A percentile compares a stretch with the other conserved stretches of the same genome.
phyloP scores from a whole-genome alignment of 768 basidiomycete species.

The Boletus huronensis region DNA sequence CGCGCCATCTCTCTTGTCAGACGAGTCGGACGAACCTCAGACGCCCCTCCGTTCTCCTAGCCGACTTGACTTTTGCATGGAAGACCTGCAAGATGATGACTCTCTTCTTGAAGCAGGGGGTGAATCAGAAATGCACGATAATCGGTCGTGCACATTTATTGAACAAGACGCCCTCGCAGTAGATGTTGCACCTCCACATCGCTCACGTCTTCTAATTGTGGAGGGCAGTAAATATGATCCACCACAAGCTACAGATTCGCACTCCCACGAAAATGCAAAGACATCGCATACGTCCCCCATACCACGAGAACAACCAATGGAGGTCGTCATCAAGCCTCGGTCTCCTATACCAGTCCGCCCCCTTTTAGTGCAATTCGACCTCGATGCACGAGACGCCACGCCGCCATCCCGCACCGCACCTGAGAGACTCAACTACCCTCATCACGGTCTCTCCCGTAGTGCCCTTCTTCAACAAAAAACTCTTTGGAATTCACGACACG shows the following conservation, averaged over 20 bases:
- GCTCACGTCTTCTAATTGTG: background rate
- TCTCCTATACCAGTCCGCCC: constrained; percentile 25
- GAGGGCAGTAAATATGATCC: background rate
- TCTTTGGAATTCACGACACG: constrained; percentile 58
- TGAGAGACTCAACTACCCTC: constrained; percentile 43
- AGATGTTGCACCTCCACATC: background rate
- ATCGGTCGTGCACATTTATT: background rate
- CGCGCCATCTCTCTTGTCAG: background rate
- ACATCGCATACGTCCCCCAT: constrained; percentile 6
- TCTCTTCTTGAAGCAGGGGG: background rate
- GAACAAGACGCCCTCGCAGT: constrained; percentile 10
- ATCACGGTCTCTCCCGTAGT: constrained; percentile 63
- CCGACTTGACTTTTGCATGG: constrained; percentile 41
- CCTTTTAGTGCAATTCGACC: constrained; percentile 2
- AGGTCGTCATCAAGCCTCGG: constrained; percentile 14
- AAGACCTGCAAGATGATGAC: background rate
- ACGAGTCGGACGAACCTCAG: constrained; percentile 13
- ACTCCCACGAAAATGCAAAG: constrained; percentile 13
- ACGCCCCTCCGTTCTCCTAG: constrained; percentile 45
- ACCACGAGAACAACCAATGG: constrained; percentile 9
- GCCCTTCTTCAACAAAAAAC: constrained; percentile 57
- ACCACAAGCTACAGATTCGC: constrained; percentile 11
- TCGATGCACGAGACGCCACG: background rate
- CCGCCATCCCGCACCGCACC: constrained; percentile 8
- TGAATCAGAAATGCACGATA: background rate